These are phyloP conservation scores for Termitomyces sp. DNA, from an alignment of 768 basidiomycete genomes.

Conservation along the genomic window DNA sequence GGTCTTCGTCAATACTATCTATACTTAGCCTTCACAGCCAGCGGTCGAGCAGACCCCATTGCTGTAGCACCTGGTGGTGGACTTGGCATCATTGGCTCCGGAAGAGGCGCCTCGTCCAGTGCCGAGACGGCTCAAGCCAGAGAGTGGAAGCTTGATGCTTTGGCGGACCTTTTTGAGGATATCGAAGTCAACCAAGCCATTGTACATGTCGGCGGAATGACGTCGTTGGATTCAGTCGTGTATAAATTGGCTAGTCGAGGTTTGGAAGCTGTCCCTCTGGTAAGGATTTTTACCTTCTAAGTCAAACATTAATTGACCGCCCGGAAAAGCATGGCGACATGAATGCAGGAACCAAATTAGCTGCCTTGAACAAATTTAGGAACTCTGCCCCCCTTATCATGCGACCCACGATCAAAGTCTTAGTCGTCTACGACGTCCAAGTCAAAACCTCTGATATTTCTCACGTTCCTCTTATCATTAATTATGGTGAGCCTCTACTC, in stretches of 20 bases:
- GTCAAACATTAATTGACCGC: conserved; percentile 12
- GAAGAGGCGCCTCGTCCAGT: conserved; percentile 67
- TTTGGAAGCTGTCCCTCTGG: conserved; percentile 84
- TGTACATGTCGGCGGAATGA: conserved; percentile 87
- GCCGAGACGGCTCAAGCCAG: conserved; percentile 83
- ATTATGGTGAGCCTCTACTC: conserved; percentile 62
- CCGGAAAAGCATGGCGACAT: conserved; percentile 81
- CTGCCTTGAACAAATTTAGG: conserved; percentile 83
- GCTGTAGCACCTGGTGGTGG: conserved; percentile 48
- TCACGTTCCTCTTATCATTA: conserved; percentile 91
- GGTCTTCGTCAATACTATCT: conserved; percentile 95
- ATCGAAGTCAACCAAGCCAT: conserved; percentile 77
- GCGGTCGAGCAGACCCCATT: conserved; percentile 61
- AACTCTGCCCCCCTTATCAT: conserved; percentile 51
- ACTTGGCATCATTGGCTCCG: conserved; percentile 89
- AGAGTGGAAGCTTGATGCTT: conserved; percentile 93
- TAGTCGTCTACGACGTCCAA: conserved; percentile 92
- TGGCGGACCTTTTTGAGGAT: conserved; percentile 88
- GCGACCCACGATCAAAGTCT: conserved; percentile 65
- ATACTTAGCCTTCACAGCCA: conserved; percentile 92
- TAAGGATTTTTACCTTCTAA: conserved; percentile 36
- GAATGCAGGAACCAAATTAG: conserved; percentile 77
- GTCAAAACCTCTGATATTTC: conserved; percentile 88
- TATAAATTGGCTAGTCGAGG: conserved; percentile 86
- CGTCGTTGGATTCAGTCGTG: conserved; percentile 81